Percentiles rank a stretch among this genome's conserved stretches.
phyloP scores from a whole-genome alignment of 2,329 filamentous ascomycete genomes.

The Fusarium irregulare region DNA sequence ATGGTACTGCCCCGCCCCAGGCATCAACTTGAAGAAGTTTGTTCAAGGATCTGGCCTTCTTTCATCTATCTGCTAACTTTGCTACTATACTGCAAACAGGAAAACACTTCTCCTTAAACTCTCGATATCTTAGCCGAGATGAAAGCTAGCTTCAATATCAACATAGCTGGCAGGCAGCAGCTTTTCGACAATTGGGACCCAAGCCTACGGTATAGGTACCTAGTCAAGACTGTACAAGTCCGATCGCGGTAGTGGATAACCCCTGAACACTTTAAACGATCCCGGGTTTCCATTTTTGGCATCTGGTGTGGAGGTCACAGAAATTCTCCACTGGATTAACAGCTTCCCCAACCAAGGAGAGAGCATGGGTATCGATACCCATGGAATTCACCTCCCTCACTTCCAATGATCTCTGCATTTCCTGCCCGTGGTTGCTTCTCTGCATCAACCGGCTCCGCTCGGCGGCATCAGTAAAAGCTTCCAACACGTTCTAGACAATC shows the following conservation, averaged over 20 bases:
- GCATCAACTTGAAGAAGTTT: conserved; percentile 30
- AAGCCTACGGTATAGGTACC: background rate
- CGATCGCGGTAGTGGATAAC: conserved; percentile 11
- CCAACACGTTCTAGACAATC: conserved; percentile 35
- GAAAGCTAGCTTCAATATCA: background rate
- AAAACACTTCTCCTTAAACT: background rate
- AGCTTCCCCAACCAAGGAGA: conserved; percentile 7
- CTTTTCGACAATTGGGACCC: conserved; percentile 6
- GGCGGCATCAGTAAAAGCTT: conserved; percentile 17
- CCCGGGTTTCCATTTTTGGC: conserved; percentile 35
- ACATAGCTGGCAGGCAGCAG: conserved; percentile 19
- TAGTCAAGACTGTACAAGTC: background rate
- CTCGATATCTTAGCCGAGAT: conserved; percentile 1
- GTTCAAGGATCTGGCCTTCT: background rate
- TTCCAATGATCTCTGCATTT: conserved; percentile 24
- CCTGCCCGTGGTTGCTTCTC: conserved; percentile 8
- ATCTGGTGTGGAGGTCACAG: conserved; percentile 14
- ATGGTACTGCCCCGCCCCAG: conserved; percentile 28
- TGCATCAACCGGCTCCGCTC: conserved; percentile 7
- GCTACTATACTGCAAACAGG: conserved; percentile 5
- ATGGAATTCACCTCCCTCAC: conserved; percentile 5
- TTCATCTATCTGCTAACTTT: background rate
- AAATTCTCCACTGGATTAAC: conserved; percentile 30
- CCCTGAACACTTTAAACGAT: conserved; percentile 14
- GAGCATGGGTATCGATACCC: conserved; percentile 15